Evolutionary conservation across 1,139 yeast genomes (phyloP).

Genomic region (Ogataea hybrid): DNA sequence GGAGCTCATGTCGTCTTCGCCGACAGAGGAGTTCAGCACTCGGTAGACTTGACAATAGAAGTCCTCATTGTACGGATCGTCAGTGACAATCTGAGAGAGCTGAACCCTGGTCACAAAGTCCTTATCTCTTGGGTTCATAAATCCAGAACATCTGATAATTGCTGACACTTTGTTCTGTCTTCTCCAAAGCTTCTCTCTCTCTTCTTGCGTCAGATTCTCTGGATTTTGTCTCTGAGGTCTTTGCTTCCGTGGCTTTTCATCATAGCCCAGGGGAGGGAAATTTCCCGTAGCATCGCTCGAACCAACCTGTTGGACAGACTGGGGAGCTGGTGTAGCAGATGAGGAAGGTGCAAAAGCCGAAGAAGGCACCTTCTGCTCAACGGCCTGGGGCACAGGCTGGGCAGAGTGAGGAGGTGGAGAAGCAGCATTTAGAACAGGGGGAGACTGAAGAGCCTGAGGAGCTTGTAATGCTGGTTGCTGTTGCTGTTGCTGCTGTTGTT

Average conservation of each 20-base stretch:
- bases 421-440: background rate
- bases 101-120: constrained; percentile 94
- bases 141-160: constrained; percentile 81
- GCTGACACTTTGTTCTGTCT: constrained; percentile 81
- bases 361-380: background rate
- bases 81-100: constrained; percentile 92
- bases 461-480: constrained; percentile 24
- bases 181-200: constrained; percentile 52
- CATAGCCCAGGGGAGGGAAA: constrained; percentile 24
- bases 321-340: background rate
- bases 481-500: background rate
- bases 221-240: constrained; percentile 30
- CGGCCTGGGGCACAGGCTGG: no score
- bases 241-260: constrained; percentile 11
- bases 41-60: constrained; percentile 93
- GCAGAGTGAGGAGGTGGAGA: background rate
- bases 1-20: constrained; percentile 44
- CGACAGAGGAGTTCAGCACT: constrained; percentile 54
- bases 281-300: constrained; percentile 1
- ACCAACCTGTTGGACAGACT: no score
- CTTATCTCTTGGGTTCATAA: constrained; percentile 96
- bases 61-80: constrained; percentile 96
- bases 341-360: background rate
- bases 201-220: constrained; percentile 46
- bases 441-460: constrained; percentile 1